These are phyloP conservation scores for Apiotrichum sp. DNA, from an alignment of 1,284 basidiomycete genomes.

Conservation along the genomic window DNA sequence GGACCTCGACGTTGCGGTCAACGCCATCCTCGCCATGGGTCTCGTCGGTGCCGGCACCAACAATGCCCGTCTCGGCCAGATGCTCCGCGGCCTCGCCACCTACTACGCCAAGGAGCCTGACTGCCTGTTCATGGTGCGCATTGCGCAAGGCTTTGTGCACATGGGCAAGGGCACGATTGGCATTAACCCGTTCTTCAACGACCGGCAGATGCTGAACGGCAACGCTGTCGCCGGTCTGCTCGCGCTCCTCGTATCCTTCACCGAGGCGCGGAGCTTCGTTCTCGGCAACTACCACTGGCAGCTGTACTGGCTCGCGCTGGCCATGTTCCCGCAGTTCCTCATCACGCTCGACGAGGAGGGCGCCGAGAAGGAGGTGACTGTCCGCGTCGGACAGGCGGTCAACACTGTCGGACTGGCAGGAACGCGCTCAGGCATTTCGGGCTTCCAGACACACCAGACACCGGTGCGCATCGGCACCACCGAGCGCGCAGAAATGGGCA, in stretches of 20 bases:
- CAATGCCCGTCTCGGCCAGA: constrained; percentile 94
- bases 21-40: constrained; percentile 98
- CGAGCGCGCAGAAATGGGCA: constrained; percentile 90
- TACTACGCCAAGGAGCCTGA: constrained; percentile 98
- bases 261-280: constrained; percentile 84
- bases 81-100: constrained; percentile 90
- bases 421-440: constrained; percentile 43
- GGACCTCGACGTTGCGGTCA: constrained; percentile 90
- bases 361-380: constrained; percentile 75
- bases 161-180: constrained; percentile 99
- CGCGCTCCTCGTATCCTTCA: constrained; percentile 83
- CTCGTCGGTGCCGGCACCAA: constrained; percentile 97
- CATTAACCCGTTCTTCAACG: constrained; percentile 95
- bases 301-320: constrained; percentile 88
- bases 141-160: constrained; percentile 93
- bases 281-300: constrained; percentile 98
- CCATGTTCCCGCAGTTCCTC: constrained; percentile 98
- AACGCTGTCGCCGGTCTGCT: constrained; percentile 88
- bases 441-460: constrained; percentile 92
- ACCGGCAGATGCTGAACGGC: constrained; percentile 82
- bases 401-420: constrained; percentile 47
- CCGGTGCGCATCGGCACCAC: constrained; percentile 90
- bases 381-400: constrained; percentile 81
- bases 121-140: constrained; percentile 92
- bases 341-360: constrained; percentile 93